Evolutionary conservation across 768 basidiomycete genomes (phyloP), one percentile per base, ranked within the genome.

Genomic region (Boletus sensibilis): DNA sequence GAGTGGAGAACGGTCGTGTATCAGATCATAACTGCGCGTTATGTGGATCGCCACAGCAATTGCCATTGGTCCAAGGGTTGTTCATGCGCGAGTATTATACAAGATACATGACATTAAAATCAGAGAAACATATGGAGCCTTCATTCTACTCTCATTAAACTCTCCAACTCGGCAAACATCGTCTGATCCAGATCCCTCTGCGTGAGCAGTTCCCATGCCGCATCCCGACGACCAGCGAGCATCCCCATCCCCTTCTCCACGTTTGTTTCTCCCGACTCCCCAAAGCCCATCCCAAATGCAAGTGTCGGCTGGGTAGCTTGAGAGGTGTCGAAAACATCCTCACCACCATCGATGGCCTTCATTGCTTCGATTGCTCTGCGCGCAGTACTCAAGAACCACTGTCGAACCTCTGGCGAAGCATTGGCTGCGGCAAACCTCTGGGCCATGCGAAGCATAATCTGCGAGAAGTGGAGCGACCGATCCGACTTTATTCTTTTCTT

Each of bases 211-310:
- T 86, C 83, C 85, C 86, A 87, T 38, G 85, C 78, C 31, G 85
- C 76, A 51, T 87, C 88, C 58, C 86, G 83, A 66, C 87, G 80
- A 9, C 86, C 86, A 51, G 85, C 88, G 33, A 92, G 75, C 52
- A 93, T 70, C 3, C 91, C 91, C 20, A 83, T 86, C 8, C 92
- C 92, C 57, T 78, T 84, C 69, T 93, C 90, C 45, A 79, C 74
- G 11, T 76, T 76, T 18, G 71, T 80, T 62, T 91, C 88, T 9
- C 82, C 84, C 41, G 82, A 79, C 67, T 92, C 92, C 1, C 87
- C 83, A 64, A 87, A 92, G 14, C 89, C 91, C 81, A 93, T 88
- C n/a, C 90, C 91, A 68, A 92, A 93, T 5, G 87, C 78, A 49
- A 93, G 78, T 4, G 82, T 81, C 5, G 90, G 80, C 47, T 76